phyloP scores from a whole-genome alignment of 176 grass and related monocot species.

The Chloris gayana region DNA sequence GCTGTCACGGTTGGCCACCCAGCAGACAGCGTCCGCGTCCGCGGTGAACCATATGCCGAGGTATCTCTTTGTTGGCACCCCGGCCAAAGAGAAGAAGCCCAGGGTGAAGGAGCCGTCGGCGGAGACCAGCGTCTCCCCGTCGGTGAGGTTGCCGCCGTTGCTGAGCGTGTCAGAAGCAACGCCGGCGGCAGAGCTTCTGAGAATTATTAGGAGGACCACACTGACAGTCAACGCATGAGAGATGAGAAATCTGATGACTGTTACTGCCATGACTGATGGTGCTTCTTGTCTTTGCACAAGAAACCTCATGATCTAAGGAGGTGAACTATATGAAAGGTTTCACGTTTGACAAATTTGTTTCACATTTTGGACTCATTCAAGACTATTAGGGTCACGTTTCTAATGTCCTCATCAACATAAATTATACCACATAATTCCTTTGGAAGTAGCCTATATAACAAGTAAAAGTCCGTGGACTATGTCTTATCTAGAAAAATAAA shows the following conservation, averaged over 20 bases:
- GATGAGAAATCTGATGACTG: not conserved
- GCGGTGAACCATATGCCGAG: conserved; percentile 41
- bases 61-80: conserved; percentile 9
- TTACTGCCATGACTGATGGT: not conserved
- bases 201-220: not conserved
- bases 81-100: conserved; percentile 45
- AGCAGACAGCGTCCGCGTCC: conserved; percentile 16
- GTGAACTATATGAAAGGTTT: no score
- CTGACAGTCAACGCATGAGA: not conserved
- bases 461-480: no score
- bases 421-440: no score
- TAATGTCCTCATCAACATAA: no score
- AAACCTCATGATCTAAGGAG: not conserved
- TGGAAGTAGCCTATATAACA: no score
- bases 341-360: no score
- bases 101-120: conserved; percentile 34
- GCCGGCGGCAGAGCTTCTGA: not conserved
- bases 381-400: no score
- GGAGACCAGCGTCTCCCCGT: conserved; percentile 27
- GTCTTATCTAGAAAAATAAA: no score
- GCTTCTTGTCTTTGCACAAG: not conserved
- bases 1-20: conserved; percentile 44
- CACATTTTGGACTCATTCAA: no score
- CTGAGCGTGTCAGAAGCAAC: not conserved
- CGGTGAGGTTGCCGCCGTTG: conserved; percentile 23